Evolutionary conservation across 495 filamentous ascomycete genomes (phyloP), one percentile per base, ranked within the genome.

Genomic region (Corynascus novoguineensis): DNA sequence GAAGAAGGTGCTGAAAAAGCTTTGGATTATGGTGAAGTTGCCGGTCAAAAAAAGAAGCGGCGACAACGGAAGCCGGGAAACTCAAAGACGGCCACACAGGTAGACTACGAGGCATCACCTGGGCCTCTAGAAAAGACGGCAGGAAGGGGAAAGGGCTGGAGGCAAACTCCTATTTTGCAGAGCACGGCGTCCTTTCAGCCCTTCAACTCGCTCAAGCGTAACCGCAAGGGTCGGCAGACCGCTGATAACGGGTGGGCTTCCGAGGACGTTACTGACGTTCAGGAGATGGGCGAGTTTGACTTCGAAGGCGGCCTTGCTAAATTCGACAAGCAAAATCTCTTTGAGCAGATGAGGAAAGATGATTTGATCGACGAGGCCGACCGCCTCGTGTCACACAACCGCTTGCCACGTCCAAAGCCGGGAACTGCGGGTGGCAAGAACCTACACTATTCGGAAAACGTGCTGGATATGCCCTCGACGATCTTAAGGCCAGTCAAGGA

Each of bases 201-300:
- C 24, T 79, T 76, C 71, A 72, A 78, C 68, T 72, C 78, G 62
- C 67, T 85, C 66, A 80, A 81, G 21, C 27, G 55, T 78, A 75
- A 77, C 31, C 73, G 75, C 29, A 68, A 75, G 49, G 77, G 78
- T 25, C 74, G 76, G 35, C 71, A 69, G 19, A 80, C 81, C 22
- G 78, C 86, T 59, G 80, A 88, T 19, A 95, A 87, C 72, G 93
- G 90, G 12, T 98, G 93, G 93, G 91, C 90, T 37, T 97, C 92
- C 0, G 93, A 95, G 68, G 92, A 97, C 70, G 90, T 90, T 24
- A 95, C 90, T 2, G 93, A 98, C 70, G 90, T 96, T n/a, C 92
- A 96, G 71, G 92, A 92, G 64, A 78, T 89, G 72, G 88, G 86
- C 1, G 92, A 97, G 58, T 97, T 97, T 59, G 92, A 97, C 71